Conservation (phyloP, 768 basidiomycete genomes). For the Trametes punicea region DNA sequence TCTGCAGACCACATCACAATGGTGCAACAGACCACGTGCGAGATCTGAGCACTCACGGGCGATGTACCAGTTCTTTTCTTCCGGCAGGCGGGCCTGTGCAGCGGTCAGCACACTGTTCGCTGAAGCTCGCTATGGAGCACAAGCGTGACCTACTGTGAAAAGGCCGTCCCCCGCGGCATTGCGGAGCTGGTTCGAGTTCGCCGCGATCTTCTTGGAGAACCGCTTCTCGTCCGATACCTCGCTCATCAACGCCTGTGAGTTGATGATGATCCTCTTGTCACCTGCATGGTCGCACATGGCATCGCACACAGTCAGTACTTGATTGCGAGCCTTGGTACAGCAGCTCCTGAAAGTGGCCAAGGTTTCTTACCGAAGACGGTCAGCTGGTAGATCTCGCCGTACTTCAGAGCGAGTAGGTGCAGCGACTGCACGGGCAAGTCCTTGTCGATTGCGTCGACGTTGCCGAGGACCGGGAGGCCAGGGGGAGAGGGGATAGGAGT, state of each 20-base stretch:
- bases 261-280: constrained; percentile 29
- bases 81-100: constrained; percentile 30
- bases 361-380: constrained; percentile 31
- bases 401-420: constrained; percentile 35
- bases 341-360: too few species aligned
- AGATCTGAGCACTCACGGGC: constrained; percentile 33
- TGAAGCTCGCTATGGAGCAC: background rate
- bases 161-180: constrained; percentile 39
- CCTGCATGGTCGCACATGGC: constrained; percentile 26
- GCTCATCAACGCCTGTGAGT: constrained; percentile 35
- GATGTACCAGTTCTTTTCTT: constrained; percentile 45
- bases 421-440: constrained; percentile 36
- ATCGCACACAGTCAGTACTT: background rate
- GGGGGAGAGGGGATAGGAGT: constrained; percentile 41
- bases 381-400: constrained; percentile 42
- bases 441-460: constrained; percentile 33
- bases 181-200: constrained; percentile 35
- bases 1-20: constrained; percentile 21
- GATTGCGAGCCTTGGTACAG: background rate
- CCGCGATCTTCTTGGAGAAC: constrained; percentile 39
- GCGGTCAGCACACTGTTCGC: constrained; percentile 16
- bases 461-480: constrained; percentile 40
- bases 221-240: constrained; percentile 42
- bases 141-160: constrained; percentile 34
- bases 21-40: background rate